Evolutionary conservation across 768 basidiomycete species (phyloP).

Genomic region (Suillus weaverae): DNA sequence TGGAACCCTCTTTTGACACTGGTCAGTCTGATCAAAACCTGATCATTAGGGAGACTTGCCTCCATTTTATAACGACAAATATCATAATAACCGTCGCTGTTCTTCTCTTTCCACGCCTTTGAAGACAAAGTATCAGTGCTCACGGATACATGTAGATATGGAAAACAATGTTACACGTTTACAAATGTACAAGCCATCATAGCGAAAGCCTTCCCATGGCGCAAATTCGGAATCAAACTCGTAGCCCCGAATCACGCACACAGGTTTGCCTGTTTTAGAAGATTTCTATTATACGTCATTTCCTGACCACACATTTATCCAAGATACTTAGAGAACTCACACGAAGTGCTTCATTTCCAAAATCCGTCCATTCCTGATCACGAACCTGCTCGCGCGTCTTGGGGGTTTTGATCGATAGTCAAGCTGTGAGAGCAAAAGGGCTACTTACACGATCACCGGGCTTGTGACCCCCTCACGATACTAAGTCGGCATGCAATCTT

Average conservation of each 20-base stretch:
- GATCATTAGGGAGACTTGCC: conserved; percentile 9
- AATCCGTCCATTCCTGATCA: conserved; percentile 23
- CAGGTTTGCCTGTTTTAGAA: conserved; percentile 14
- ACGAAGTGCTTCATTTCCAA: conserved; percentile 16
- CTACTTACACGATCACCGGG: conserved; percentile 6
- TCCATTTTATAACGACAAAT: conserved; percentile 30
- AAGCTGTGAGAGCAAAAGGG: neutral
- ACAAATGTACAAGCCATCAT: conserved; percentile 34
- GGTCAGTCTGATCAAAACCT: neutral
- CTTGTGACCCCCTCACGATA: conserved; percentile 19
- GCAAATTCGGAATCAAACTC: conserved; percentile 24
- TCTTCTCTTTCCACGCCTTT: conserved; percentile 24
- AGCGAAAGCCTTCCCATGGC: conserved; percentile 25
- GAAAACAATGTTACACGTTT: conserved; percentile 14
- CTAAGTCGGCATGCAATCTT: neutral
- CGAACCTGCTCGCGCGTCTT: conserved; percentile 21
- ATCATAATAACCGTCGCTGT: conserved; percentile 8
- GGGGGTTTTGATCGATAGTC: neutral
- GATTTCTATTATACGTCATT: conserved; percentile 21
- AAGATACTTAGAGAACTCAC: conserved; percentile 14
- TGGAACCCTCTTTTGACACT: conserved; percentile 24
- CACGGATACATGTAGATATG: neutral
- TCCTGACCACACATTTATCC: neutral
- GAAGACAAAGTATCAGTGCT: neutral
- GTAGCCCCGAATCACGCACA: conserved; percentile 29